Evolutionary conservation across 2,329 filamentous ascomycete genomes (phyloP), one percentile per base, ranked within the genome.

Genomic region (Chaetomiaceae sp.): DNA sequence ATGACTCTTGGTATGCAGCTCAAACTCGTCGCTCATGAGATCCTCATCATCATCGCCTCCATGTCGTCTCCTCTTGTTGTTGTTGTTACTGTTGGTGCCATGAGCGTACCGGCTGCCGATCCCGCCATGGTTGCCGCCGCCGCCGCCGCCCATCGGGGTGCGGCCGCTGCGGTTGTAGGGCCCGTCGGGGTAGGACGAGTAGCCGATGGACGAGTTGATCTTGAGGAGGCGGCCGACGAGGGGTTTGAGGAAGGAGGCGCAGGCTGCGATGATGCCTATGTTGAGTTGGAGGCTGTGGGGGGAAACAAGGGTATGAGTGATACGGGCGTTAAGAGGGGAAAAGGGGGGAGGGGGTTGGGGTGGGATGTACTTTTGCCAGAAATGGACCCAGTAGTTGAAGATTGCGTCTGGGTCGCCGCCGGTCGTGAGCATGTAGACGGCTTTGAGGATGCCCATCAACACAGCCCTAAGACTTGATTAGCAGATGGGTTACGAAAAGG

Each of bases 241-340:
- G 9, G 53, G 53, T 25, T 51, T 50, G 42, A 55, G 53, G 31
- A 47, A 51, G 6, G 47, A 47, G 5, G 53, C 53, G 53, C 53
- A 55, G 36, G 53, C 53, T 1, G 53, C 53, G 37, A 55, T 51
- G 42, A 55, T 42, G 47, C 53, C 53, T 31, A 55, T 36, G 31
- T 55, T 51, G 29, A 51, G 47, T n/a, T 55, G 53, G 20, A 55
- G 47, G 9, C 52, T 54, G 37, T 2, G 27, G 2, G 33, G 8
- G 14, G 4, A 29, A n/a, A 14, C 34, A 29, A 46, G 12, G 44
- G 44, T 19, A 47, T 29, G 2, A n/a, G 6, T 2, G 2, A 2
- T 9, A n/a, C n/a, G n/a, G n/a, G n/a, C n/a, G n/a, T n/a, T n/a
- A n/a, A n/a, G n/a, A n/a, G n/a, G n/a, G n/a, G n/a, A n/a, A n/a